Evolutionary conservation across 192 early-diverging fungal species (phyloP).

Genomic region (Entophlyctis helioformis): DNA sequence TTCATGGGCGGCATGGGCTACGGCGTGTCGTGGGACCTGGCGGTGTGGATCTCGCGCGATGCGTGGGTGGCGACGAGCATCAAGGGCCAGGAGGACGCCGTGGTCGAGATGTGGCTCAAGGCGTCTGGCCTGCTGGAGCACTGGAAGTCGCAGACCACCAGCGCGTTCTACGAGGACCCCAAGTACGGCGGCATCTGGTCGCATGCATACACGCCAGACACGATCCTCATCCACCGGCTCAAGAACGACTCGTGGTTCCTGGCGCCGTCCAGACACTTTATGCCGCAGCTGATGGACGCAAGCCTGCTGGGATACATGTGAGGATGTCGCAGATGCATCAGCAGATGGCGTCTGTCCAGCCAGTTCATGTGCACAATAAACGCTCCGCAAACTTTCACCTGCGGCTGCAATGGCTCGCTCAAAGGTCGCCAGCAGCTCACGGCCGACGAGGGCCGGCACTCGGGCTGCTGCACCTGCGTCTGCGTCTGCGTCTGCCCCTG

Average conservation of each 20-base stretch:
- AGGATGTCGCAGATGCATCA: too few species aligned
- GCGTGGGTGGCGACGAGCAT: constrained; percentile 1
- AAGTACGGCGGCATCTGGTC: constrained; percentile 2
- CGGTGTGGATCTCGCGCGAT: constrained; percentile 3
- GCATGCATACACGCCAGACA: constrained; percentile 11
- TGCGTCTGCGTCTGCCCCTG: too few species aligned
- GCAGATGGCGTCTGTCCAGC: too few species aligned
- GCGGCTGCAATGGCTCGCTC: too few species aligned
- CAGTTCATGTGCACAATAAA: too few species aligned
- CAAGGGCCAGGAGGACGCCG: constrained; percentile 12
- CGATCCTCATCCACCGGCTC: constrained; percentile 11
- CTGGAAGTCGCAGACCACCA: constrained; percentile 5
- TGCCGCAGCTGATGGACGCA: not conserved
- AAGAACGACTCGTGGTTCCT: constrained; percentile 11
- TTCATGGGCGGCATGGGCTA: constrained; percentile 23
- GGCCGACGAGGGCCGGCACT: too few species aligned
- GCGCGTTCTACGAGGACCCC: constrained; percentile 15
- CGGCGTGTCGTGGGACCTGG: constrained; percentile 17
- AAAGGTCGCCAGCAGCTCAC: too few species aligned
- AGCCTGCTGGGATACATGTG: too few species aligned
- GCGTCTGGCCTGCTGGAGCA: constrained; percentile 1
- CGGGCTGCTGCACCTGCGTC: too few species aligned
- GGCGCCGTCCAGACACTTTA: constrained; percentile 3
- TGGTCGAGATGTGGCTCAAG: constrained; percentile 8
- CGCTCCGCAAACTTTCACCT: too few species aligned